phyloP scores from a whole-genome alignment of 257 asterid genomes.

The Solanum tarijense region DNA sequence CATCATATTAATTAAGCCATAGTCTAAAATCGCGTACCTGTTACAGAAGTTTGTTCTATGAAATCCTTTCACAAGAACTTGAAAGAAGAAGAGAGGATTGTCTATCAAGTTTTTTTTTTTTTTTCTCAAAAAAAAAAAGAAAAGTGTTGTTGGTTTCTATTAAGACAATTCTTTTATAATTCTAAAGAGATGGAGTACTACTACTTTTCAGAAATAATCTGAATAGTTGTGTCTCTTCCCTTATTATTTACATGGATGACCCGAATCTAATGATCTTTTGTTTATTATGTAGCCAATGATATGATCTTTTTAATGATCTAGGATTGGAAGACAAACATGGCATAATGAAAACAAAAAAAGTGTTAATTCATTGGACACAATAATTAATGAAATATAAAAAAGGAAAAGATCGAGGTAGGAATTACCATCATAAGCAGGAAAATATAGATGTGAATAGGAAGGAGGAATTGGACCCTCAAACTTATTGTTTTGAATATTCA shows the following conservation, averaged over 20 bases:
- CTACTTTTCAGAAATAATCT: no score
- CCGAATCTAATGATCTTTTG: not conserved
- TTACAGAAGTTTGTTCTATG: no score
- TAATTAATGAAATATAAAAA: not conserved
- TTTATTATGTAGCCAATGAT: not conserved
- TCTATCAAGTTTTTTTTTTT: no score
- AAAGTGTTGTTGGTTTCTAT: no score
- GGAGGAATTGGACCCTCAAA: conserved; percentile 63
- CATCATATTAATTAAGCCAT: not conserved
- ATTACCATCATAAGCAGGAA: conserved; percentile 43
- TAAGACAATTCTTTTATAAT: no score
- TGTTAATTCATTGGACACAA: not conserved
- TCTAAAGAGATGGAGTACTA: no score
- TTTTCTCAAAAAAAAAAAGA: no score
- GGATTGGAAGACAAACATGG: not conserved
- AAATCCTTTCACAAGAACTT: no score
- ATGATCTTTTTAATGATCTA: not conserved
- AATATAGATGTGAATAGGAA: conserved; percentile 19
- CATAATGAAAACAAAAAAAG: not conserved
- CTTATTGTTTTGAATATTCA: conserved; percentile 43
- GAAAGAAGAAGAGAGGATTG: no score
- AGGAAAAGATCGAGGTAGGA: not conserved
- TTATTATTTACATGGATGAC: not conserved
- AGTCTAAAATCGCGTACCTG: not conserved
- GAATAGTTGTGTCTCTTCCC: no score